Conservation (phyloP, 768 basidiomycete genomes). For the Amanita jacksonii region DNA sequence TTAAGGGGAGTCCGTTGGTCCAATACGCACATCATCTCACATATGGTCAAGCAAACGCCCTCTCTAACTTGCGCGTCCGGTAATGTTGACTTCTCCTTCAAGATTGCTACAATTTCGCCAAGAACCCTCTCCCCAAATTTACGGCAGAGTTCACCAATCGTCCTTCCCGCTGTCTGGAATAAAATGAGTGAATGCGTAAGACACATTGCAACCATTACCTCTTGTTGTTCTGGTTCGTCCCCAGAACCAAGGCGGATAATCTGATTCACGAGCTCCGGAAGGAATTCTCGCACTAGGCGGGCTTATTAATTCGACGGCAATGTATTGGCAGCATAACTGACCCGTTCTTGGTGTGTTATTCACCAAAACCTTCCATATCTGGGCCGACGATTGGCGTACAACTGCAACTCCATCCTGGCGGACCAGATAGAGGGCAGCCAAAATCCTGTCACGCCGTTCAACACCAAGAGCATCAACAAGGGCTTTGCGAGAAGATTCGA, state of each 20-base stretch:
- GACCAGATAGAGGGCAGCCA: slow-evolving; percentile 86
- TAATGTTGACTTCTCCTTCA: slow-evolving; percentile 58
- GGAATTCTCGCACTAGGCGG: slow-evolving; percentile 71
- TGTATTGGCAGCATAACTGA: slow-evolving; percentile 20
- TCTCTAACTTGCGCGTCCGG: slow-evolving; percentile 58
- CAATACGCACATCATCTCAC: slow-evolving; percentile 71
- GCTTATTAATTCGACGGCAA: background rate
- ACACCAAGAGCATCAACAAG: slow-evolving; percentile 65
- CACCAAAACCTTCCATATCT: slow-evolving; percentile 98
- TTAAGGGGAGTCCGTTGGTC: background rate
- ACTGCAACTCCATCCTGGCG: slow-evolving; percentile 87
- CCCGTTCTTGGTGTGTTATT: slow-evolving; percentile 90
- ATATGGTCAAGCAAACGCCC: slow-evolving; percentile 82
- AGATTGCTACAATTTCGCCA: slow-evolving; percentile 70
- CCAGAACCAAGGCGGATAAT: slow-evolving; percentile 72
- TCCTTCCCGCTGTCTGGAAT: slow-evolving; percentile 81
- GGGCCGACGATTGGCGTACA: slow-evolving; percentile 85
- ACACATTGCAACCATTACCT: slow-evolving; percentile 37
- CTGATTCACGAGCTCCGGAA: slow-evolving; percentile 75
- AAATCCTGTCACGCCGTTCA: slow-evolving; percentile 83
- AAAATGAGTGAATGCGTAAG: slow-evolving; percentile 6
- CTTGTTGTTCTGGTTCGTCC: slow-evolving; percentile 78
- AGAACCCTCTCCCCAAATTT: slow-evolving; percentile 93
- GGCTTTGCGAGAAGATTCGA: slow-evolving; percentile 77
- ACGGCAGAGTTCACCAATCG: slow-evolving; percentile 80